A percentile compares a stretch with the other conserved stretches of the same genome.
Evolutionary conservation across 2,329 filamentous ascomycete genomes (phyloP).

Genomic region (Mariannaea elegans): DNA sequence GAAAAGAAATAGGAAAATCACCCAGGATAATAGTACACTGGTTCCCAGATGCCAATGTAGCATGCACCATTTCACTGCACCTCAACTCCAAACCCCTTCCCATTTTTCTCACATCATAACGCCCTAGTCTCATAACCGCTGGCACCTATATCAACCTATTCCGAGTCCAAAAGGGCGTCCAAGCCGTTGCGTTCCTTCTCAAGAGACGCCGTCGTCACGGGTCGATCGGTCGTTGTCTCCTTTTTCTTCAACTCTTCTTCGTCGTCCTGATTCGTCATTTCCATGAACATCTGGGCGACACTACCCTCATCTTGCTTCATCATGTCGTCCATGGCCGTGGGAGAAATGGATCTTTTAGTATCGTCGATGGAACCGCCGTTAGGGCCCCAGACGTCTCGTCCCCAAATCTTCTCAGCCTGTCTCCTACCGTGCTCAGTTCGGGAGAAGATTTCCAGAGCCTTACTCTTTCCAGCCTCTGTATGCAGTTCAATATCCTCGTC

Average conservation of each 20-base stretch:
- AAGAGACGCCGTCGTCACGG: conserved; percentile 53
- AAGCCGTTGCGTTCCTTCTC: conserved; percentile 58
- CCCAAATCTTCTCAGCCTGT: conserved; percentile 61
- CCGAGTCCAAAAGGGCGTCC: conserved; percentile 55
- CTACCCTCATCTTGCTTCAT: conserved; percentile 55
- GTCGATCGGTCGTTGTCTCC: conserved; percentile 40
- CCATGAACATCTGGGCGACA: conserved; percentile 65
- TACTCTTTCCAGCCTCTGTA: conserved; percentile 57
- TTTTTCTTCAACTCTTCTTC: conserved; percentile 55
- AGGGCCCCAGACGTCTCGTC: conserved; percentile 56
- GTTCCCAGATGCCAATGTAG: background rate
- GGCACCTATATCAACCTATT: conserved; percentile 39
- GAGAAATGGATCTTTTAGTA: conserved; percentile 38
- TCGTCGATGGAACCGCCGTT: conserved; percentile 42
- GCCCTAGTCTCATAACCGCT: conserved; percentile 26
- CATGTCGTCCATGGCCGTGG: conserved; percentile 41
- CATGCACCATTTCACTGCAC: conserved; percentile 5
- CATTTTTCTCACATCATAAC: conserved; percentile 34
- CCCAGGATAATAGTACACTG: conserved; percentile 25
- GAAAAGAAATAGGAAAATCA: conserved; percentile 9
- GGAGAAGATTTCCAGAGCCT: conserved; percentile 61
- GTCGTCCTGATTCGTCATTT: conserved; percentile 63
- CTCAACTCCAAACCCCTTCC: conserved; percentile 35
- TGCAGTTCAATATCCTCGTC: conserved; percentile 57
- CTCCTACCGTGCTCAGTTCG: conserved; percentile 60